A percentile compares a stretch with the other conserved stretches of the same genome.
These are phyloP conservation scores for Serendipita sp. DNA, from an alignment of 768 basidiomycete genomes.

Conservation along the genomic window DNA sequence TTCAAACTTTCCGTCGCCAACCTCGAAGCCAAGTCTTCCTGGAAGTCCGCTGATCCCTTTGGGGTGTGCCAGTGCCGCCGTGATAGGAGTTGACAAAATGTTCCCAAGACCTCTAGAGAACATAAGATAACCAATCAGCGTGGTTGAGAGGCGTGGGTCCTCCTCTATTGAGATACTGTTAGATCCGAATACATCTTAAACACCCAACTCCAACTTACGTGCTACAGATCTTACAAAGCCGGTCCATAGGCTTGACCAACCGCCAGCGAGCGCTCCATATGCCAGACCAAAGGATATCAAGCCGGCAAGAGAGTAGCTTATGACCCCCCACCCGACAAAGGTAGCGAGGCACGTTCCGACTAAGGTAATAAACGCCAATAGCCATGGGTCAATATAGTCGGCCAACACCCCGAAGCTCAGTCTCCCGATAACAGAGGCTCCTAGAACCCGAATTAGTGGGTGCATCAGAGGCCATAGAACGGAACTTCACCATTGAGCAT, in stretches of 20 bases:
- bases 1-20: constrained; percentile 10
- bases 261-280: constrained; percentile 6
- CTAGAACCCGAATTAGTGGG: not conserved
- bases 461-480: not conserved
- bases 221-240: constrained; percentile 1
- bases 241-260: constrained; percentile 2
- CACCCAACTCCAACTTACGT: not conserved
- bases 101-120: constrained; percentile 6
- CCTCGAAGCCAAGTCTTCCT: constrained; percentile 12
- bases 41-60: not conserved
- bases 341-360: not conserved
- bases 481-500: not conserved
- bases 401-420: not conserved
- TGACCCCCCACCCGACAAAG: constrained; percentile 2
- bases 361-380: not conserved
- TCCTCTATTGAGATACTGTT: not conserved
- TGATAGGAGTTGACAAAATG: constrained; percentile 4
- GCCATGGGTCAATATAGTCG: constrained; percentile 1
- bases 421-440: not conserved
- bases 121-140: not conserved
- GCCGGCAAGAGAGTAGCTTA: not conserved
- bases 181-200: not conserved
- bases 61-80: not conserved
- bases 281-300: not conserved
- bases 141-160: not conserved